These are phyloP conservation scores for Diaporthe longicolla DNA, from an alignment of 2,329 filamentous ascomycete genomes.

Conservation along the genomic window DNA sequence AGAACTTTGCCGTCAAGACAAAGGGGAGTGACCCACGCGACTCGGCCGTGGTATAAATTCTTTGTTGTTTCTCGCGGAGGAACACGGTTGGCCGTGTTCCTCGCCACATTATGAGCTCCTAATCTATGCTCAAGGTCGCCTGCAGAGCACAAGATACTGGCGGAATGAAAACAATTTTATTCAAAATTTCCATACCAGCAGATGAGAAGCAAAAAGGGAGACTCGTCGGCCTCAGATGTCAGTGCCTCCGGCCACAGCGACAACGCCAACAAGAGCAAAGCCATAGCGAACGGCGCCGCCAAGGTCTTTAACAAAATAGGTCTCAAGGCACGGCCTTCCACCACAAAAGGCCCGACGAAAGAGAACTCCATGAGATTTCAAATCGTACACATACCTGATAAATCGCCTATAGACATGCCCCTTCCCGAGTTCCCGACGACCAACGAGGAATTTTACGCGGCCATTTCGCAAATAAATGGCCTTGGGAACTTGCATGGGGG, in stretches of 20 bases:
- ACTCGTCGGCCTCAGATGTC: conserved; percentile 14
- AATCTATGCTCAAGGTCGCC: neutral
- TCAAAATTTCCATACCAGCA: conserved; percentile 17
- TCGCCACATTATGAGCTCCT: conserved; percentile 3
- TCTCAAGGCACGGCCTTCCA: conserved; percentile 20
- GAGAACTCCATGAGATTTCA: conserved; percentile 17
- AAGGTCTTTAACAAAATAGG: conserved; percentile 34
- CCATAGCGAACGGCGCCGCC: conserved; percentile 19
- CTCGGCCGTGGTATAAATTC: conserved; percentile 12
- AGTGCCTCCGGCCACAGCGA: conserved; percentile 15
- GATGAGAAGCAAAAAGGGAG: conserved; percentile 10
- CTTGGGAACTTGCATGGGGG: neutral
- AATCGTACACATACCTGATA: conserved; percentile 39
- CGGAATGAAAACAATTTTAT: neutral
- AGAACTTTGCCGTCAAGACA: conserved; percentile 20
- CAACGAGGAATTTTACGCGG: conserved; percentile 37
- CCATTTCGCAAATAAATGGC: conserved; percentile 17
- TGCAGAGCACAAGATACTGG: no score
- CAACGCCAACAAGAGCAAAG: conserved; percentile 9
- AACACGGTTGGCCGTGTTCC: neutral
- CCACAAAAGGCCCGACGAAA: neutral
- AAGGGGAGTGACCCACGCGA: conserved; percentile 34
- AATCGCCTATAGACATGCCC: neutral
- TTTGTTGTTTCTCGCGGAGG: conserved; percentile 32
- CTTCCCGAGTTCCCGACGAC: conserved; percentile 29